These are phyloP conservation scores for Prunus kanzakura DNA, from an alignment of 306 rosid genomes.

Conservation along the genomic window DNA sequence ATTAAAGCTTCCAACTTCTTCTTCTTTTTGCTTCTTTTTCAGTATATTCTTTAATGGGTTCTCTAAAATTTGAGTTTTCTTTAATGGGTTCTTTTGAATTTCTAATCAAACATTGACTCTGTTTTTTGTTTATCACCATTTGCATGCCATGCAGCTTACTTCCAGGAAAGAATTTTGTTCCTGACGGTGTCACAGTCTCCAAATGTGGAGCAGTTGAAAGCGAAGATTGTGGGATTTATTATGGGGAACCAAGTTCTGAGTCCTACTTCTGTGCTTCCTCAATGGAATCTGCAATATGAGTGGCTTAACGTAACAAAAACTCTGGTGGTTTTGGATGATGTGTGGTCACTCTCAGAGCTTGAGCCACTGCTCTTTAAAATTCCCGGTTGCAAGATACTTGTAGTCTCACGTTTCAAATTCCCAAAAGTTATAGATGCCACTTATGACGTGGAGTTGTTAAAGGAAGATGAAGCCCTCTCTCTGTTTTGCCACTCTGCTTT, in stretches of 20 bases:
- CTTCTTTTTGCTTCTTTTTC: not conserved
- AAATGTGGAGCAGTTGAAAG: slow-evolving; percentile 58
- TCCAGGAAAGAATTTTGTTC: slow-evolving; percentile 64
- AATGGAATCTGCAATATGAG: slow-evolving; percentile 41
- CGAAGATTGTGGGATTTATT: slow-evolving; percentile 55
- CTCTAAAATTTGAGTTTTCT: not conserved
- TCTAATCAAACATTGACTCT: not conserved
- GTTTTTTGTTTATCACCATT: not conserved
- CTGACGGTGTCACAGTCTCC: slow-evolving; percentile 90
- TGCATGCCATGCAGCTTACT: slow-evolving; percentile 53
- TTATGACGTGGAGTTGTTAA: slow-evolving; percentile 67
- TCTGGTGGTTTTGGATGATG: slow-evolving; percentile 82
- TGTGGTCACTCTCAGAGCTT: slow-evolving; percentile 62
- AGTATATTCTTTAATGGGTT: not conserved
- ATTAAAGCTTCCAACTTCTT: not conserved
- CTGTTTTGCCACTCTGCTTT: slow-evolving; percentile 90
- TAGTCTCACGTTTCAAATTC: slow-evolving; percentile 65
- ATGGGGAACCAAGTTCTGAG: slow-evolving; percentile 49
- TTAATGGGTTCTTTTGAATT: not conserved
- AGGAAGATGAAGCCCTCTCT: slow-evolving; percentile 62
- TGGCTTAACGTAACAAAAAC: slow-evolving; percentile 28
- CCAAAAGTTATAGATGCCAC: slow-evolving; percentile 37
- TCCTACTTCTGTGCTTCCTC: slow-evolving; percentile 42
- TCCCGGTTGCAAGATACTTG: slow-evolving; percentile 69
- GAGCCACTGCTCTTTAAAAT: slow-evolving; percentile 50